Percentiles rank a stretch among this genome's conserved stretches.
Evolutionary conservation across 2,329 filamentous ascomycete genomes (phyloP).

Genomic region (Davidsoniella neocaledoniae): DNA sequence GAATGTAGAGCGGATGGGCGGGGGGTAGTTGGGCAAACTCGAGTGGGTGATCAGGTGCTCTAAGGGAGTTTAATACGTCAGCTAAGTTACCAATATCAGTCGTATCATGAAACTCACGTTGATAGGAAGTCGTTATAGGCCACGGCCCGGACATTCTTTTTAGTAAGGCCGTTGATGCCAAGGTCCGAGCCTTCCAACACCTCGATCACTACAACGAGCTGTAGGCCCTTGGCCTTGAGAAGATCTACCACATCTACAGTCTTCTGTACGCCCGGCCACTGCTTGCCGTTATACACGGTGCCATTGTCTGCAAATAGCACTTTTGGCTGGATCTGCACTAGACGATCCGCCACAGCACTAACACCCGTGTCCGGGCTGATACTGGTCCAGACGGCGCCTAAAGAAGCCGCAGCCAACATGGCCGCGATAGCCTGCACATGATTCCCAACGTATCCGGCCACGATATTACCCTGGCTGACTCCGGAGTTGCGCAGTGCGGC

Average conservation of each 20-base stretch:
- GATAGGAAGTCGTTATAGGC: slow-evolving; percentile 27
- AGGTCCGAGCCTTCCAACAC: slow-evolving; percentile 18
- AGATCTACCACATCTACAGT: slow-evolving; percentile 56
- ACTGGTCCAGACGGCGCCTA: slow-evolving; percentile 85
- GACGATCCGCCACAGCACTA: slow-evolving; percentile 72
- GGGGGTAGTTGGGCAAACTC: slow-evolving; percentile 63
- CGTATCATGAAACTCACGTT: background rate
- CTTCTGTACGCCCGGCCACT: slow-evolving; percentile 66
- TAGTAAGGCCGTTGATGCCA: slow-evolving; percentile 26
- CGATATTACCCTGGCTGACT: slow-evolving; percentile 37
- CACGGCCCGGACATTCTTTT: slow-evolving; percentile 24
- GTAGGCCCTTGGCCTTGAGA: slow-evolving; percentile 42
- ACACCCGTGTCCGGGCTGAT: slow-evolving; percentile 88
- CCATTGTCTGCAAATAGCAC: slow-evolving; percentile 79
- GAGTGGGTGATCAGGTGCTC: slow-evolving; percentile 28
- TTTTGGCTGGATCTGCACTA: slow-evolving; percentile 70
- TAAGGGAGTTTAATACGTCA: slow-evolving; percentile 6
- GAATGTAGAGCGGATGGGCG: slow-evolving; percentile 80
- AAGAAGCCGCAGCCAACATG: slow-evolving; percentile 65
- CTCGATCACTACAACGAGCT: slow-evolving; percentile 58
- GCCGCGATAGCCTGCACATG: slow-evolving; percentile 75
- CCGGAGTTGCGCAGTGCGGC: slow-evolving; percentile 51
- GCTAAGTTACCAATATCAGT: background rate
- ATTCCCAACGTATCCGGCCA: slow-evolving; percentile 73
- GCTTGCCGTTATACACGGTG: slow-evolving; percentile 78